Percentiles rank a stretch among this genome's conserved stretches.
These are phyloP conservation scores for Vitis rupestris DNA, from an alignment of 164 flowering plant species.

Conservation along the genomic window DNA sequence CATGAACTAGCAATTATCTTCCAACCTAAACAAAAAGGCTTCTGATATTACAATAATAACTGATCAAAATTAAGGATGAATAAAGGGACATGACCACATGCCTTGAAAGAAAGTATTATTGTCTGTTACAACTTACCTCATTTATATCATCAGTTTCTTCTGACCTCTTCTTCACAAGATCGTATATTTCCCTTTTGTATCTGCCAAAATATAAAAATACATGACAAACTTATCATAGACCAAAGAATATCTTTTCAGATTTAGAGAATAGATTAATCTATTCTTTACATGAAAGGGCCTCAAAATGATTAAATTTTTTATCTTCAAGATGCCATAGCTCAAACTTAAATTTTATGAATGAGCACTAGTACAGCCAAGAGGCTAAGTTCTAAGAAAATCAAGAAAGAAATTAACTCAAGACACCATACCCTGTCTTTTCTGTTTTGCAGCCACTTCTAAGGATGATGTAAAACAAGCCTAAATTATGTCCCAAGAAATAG, in stretches of 20 bases:
- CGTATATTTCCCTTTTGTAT: constrained; percentile 76
- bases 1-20: not conserved
- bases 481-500: not conserved
- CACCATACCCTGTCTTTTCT: not conserved
- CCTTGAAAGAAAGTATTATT: not conserved
- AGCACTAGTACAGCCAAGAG: not conserved
- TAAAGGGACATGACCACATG: not conserved
- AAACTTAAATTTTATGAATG: not conserved
- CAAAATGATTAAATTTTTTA: too few relatives aligned
- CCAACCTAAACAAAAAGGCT: not conserved
- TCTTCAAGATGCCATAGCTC: too few relatives aligned
- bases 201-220: constrained; percentile 32
- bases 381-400: not conserved
- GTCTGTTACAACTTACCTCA: constrained; percentile 50
- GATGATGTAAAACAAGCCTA: not conserved
- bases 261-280: not conserved
- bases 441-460: not conserved
- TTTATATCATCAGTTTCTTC: constrained; percentile 57
- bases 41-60: not conserved
- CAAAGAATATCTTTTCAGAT: not conserved
- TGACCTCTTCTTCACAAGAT: constrained; percentile 68
- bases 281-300: too few relatives aligned
- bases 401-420: not conserved
- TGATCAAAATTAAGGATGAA: not conserved
- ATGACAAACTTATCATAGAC: not conserved